phyloP scores from a whole-genome alignment of 805 yeast genomes.

The Yarrowia keelungensis region DNA sequence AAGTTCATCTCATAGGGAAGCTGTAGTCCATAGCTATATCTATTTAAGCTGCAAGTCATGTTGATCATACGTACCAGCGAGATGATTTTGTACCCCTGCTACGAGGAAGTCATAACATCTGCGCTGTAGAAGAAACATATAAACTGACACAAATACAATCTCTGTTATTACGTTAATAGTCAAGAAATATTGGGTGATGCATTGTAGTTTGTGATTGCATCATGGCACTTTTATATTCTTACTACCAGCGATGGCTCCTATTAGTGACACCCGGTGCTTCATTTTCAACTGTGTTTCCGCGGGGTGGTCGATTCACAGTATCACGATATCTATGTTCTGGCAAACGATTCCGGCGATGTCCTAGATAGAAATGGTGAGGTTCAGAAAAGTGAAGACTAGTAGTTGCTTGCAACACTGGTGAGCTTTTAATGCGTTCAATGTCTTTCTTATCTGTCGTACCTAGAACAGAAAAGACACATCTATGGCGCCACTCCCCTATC shows the following conservation, averaged over 20 bases:
- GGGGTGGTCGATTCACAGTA: background rate
- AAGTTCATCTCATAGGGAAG: background rate
- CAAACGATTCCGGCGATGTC: slow-evolving; percentile 8
- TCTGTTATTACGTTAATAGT: too few relatives aligned
- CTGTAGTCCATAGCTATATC: background rate
- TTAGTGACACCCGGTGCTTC: background rate
- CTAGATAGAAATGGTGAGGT: slow-evolving; percentile 6
- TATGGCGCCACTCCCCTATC: slow-evolving; percentile 1
- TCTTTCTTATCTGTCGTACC: slow-evolving; percentile 2
- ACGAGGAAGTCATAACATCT: too few relatives aligned
- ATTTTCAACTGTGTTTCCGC: background rate
- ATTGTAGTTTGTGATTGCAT: too few relatives aligned
- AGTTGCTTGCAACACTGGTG: background rate
- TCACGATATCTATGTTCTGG: slow-evolving; percentile 1
- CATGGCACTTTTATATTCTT: too few relatives aligned
- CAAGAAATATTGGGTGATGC: too few relatives aligned
- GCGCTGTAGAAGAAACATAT: too few relatives aligned
- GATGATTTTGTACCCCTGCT: too few relatives aligned
- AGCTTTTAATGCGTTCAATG: slow-evolving; percentile 1
- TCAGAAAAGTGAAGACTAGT: background rate
- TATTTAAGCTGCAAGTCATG: too few relatives aligned
- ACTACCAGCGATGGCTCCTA: too few relatives aligned
- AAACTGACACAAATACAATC: too few relatives aligned
- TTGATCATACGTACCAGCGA: too few relatives aligned
- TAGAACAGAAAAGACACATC: slow-evolving; percentile 10